Base-by-base conservation (phyloP, 306 rosid genomes). In the Acacia confusa region DNA sequence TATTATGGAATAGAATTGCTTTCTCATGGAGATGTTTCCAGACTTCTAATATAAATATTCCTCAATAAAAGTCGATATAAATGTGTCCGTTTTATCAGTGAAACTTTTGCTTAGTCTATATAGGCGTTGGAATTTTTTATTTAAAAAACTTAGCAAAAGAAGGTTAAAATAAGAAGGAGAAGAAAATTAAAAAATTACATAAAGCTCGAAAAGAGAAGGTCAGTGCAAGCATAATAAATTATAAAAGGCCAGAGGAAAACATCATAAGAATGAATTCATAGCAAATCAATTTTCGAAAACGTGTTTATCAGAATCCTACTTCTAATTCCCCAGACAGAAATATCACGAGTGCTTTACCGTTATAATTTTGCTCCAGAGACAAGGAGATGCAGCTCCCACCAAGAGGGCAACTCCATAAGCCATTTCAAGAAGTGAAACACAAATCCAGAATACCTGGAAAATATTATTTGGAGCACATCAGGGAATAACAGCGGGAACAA, bases 371-470 rank as follows among this genome's bases (percentile, higher is more conserved):
- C 98, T 92, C 94, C 94, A 91, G 40, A 85, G 79, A 84, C 77
- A 86, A 79, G 94, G 82, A 69, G 98, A 93, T 61, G 92, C 80
- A 80, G 87, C 91, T 79, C 99, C 98, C 77, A 92, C 88, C 17
- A 90, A 47, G 85, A 95, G 80, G 68, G 99, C 94, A 50, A 86
- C 88, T 44, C 89, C 83, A 76, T 95, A 95, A 75, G 98, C 98
- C 79, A 92, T 81, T 91, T 92, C 91, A 85, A 95, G 98, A 78
- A 95, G 94, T 14, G 83, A 76, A 75, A 95, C 94, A 77, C 99
- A 95, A 81, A 80, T 89, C 98, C 99, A 95, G 81, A 95, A 95
- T 43, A 93, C 98, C 97, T 95, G 90, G 43, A 75, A 85, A 85
- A 84, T 24, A 72, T 53, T 52, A 77, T 75, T 80, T 75, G 89